Evolutionary conservation across 2,329 filamentous ascomycete genomes (phyloP).

Genomic region (Colletotrichum tabaci): DNA sequence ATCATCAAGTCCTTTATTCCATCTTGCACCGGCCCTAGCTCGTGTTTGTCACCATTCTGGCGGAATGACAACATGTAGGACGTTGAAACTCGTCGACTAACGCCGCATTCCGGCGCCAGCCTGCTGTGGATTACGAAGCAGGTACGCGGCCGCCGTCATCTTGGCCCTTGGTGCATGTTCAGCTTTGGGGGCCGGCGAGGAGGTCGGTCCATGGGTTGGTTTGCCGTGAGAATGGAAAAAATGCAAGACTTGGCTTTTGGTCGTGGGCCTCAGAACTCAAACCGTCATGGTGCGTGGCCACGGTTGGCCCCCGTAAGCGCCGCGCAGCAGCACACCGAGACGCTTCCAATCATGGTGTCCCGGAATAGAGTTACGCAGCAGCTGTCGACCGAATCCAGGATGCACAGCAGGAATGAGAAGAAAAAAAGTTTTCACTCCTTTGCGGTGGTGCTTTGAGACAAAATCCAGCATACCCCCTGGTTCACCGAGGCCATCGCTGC

Average conservation of each 20-base stretch:
- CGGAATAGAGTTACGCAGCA: not conserved
- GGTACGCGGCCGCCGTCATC: constrained; percentile 17
- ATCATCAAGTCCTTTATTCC: not conserved
- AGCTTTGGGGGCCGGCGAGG: constrained; percentile 24
- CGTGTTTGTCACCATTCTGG: not conserved
- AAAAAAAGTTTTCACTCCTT: constrained; percentile 1
- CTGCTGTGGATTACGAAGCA: constrained; percentile 26
- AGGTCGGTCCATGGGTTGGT: not conserved
- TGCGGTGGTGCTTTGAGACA: constrained; percentile 5
- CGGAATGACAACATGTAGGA: not conserved
- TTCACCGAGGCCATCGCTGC: constrained; percentile 34
- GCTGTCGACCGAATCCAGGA: constrained; percentile 7
- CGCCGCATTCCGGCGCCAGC: constrained; percentile 8
- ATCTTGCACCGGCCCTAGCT: not conserved
- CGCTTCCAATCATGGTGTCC: not conserved
- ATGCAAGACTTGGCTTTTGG: not conserved
- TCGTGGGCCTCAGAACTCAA: constrained; percentile 12
- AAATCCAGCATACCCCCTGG: constrained; percentile 25
- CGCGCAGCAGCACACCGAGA: constrained; percentile 6
- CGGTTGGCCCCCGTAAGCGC: constrained; percentile 41
- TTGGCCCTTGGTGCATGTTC: constrained; percentile 15
- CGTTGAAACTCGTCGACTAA: not conserved
- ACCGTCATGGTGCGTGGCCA: constrained; percentile 3
- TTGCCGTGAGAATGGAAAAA: constrained; percentile 25
- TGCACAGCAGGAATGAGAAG: not conserved